These are phyloP conservation scores for Plectosphaerella cucumerina DNA, from an alignment of 2,329 filamentous ascomycete species.

Conservation along the genomic window DNA sequence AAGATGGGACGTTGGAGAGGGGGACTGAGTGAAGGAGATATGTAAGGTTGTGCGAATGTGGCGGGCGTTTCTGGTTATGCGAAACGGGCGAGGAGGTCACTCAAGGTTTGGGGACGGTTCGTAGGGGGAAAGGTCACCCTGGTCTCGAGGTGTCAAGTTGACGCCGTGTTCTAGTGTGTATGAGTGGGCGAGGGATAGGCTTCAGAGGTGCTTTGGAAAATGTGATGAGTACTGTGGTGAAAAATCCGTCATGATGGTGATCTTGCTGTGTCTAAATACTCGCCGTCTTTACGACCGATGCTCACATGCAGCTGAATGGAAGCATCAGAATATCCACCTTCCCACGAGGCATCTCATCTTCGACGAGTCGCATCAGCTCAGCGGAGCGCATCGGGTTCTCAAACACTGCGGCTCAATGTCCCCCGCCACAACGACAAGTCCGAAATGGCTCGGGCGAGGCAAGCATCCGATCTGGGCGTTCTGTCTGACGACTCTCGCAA, in stretches of 20 bases:
- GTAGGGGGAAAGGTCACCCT: neutral
- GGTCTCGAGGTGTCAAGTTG: neutral
- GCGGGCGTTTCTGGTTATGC: neutral
- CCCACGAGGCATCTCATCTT: neutral
- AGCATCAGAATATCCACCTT: too few relatives aligned
- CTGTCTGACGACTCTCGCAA: neutral
- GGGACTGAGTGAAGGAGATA: neutral
- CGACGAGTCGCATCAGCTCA: neutral
- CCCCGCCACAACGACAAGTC: neutral
- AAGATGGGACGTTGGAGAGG: neutral
- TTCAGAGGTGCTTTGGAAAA: too few relatives aligned
- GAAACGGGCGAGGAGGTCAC: neutral
- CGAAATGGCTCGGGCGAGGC: constrained; percentile 1
- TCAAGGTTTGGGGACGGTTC: too few relatives aligned
- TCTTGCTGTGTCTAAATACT: neutral
- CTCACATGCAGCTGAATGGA: too few relatives aligned
- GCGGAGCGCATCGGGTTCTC: neutral
- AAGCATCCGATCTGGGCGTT: neutral
- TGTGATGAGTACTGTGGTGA: too few relatives aligned
- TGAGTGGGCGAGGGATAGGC: too few relatives aligned
- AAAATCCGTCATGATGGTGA: too few relatives aligned
- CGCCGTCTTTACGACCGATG: neutral
- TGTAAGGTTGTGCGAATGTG: neutral
- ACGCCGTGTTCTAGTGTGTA: too few relatives aligned
- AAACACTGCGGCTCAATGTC: neutral